Conservation (phyloP, 192 early-diverging fungal species). For the Gonapodya prolifera region DNA sequence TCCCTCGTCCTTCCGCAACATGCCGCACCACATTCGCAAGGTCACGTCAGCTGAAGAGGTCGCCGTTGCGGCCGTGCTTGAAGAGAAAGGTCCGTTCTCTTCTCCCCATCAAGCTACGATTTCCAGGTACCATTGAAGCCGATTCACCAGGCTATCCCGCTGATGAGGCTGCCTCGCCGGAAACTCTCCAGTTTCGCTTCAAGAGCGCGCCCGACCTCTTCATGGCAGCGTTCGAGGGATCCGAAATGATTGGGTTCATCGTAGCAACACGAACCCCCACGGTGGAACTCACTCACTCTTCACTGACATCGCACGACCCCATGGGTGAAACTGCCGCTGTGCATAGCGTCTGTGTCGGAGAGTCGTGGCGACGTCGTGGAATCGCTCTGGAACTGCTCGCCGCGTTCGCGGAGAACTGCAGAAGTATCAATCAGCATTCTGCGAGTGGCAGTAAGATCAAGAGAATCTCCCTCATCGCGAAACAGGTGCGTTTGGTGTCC, state of each 20-base stretch:
- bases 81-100: constrained; percentile 45
- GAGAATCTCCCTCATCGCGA: constrained; percentile 38
- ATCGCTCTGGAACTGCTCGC: constrained; percentile 36
- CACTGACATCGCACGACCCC: constrained; percentile 49
- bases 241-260: constrained; percentile 41
- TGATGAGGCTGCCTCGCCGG: constrained; percentile 26
- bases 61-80: too few species aligned
- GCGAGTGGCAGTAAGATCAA: constrained; percentile 18
- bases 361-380: constrained; percentile 32
- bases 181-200: constrained; percentile 26
- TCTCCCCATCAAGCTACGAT: constrained; percentile 34
- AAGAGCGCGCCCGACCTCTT: constrained; percentile 22
- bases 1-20: too few species aligned
- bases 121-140: too few species aligned
- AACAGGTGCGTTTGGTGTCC: too few species aligned
- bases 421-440: constrained; percentile 17
- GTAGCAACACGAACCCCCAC: constrained; percentile 33
- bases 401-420: constrained; percentile 28
- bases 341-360: constrained; percentile 50
- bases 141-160: constrained; percentile 18
- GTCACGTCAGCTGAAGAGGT: too few species aligned
- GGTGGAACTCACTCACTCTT: constrained; percentile 39
- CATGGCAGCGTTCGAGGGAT: constrained; percentile 14
- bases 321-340: constrained; percentile 48
- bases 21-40: too few species aligned